Base-by-base conservation (phyloP, 805 yeast genomes). In the Metschnikowia henanensis region DNA sequence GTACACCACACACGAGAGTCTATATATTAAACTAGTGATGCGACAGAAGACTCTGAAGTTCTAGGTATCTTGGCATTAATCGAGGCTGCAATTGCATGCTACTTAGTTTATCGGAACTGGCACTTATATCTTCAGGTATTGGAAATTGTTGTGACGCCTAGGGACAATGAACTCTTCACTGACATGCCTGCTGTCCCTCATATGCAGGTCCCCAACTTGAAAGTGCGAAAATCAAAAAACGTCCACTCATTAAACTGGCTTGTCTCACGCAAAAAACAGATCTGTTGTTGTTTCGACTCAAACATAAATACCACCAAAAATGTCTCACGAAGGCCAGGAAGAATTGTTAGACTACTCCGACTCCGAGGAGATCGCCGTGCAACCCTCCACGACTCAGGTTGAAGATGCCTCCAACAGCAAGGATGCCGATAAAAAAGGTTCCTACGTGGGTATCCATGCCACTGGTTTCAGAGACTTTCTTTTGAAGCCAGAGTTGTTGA, bases 271-370 rank as follows among this genome's bases (percentile, higher is more conserved):
- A 7, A 12, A 12, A 7, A 4, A 28, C 30, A 13, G 15, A 22
- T 22, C 25, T 22, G 9, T n/a, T 28, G n/a, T 7, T 18, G 10
- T 10, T 16, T 19, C 5, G 12, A 23, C 26, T 13, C 5, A 5
- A 23, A 20, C 19, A 15, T 15, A 23, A 23, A 17, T 9, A 12
- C 36, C 32, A 25, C 15, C 15, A 21, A 32, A 32, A 32, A 87
- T 88, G 95, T 88, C 96, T 45, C 87, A 87, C 84, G 95, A 87
- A 79, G 95, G 94, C 64, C 98, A 92, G 86, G 99, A 94, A 87
- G 99, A 94, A 80, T 82, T 94, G 67, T 83, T 94, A 73, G 99
- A 94, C 70, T 94, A 94, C 83, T 91, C 97, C 67, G 99, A 94
- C 68, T 87, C 95, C 68, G 99, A 92, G 76, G 98, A 94, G 70